Percentiles rank a stretch among this genome's conserved stretches.
Evolutionary conservation across 192 early-diverging fungal species (phyloP).

Genomic region (Coemansia sp.): DNA sequence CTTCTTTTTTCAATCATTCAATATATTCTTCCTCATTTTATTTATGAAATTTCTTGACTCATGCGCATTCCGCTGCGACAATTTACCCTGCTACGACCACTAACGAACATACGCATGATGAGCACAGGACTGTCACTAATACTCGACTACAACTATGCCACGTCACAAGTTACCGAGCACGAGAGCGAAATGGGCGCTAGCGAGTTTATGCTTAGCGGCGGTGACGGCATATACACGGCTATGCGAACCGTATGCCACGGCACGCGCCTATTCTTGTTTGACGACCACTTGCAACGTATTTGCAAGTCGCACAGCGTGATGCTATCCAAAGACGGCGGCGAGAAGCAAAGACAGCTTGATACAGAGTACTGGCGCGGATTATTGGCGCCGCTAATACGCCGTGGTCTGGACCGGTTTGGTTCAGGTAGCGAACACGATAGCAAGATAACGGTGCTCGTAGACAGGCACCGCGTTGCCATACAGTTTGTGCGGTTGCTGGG

Average conservation of each 20-base stretch:
- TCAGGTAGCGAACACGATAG: slow-evolving; percentile 12
- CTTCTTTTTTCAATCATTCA: too few relatives aligned
- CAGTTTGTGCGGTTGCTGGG: slow-evolving; percentile 27
- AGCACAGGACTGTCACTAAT: slow-evolving; percentile 25
- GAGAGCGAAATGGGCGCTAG: slow-evolving; percentile 22
- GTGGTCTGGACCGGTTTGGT: slow-evolving; percentile 19
- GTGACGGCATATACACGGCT: slow-evolving; percentile 42
- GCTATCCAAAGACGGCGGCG: slow-evolving; percentile 2
- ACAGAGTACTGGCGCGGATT: slow-evolving; percentile 34
- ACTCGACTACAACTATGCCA: slow-evolving; percentile 32
- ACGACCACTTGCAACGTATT: slow-evolving; percentile 49
- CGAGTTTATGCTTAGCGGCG: slow-evolving; percentile 48
- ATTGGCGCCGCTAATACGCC: slow-evolving; percentile 32
- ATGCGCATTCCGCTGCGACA: background rate
- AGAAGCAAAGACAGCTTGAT: slow-evolving; percentile 1
- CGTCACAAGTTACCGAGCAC: slow-evolving; percentile 15
- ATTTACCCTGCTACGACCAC: background rate
- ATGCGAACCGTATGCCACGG: slow-evolving; percentile 43
- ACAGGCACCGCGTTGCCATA: slow-evolving; percentile 12
- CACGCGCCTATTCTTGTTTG: slow-evolving; percentile 37
- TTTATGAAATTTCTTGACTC: slow-evolving; percentile 2
- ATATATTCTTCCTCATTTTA: background rate
- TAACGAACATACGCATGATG: slow-evolving; percentile 15
- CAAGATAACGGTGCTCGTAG: slow-evolving; percentile 52
- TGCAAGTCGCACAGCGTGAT: slow-evolving; percentile 32